Evolutionary conservation across 345 rosid species (phyloP).

Genomic region (Limnanthes douglasii): DNA sequence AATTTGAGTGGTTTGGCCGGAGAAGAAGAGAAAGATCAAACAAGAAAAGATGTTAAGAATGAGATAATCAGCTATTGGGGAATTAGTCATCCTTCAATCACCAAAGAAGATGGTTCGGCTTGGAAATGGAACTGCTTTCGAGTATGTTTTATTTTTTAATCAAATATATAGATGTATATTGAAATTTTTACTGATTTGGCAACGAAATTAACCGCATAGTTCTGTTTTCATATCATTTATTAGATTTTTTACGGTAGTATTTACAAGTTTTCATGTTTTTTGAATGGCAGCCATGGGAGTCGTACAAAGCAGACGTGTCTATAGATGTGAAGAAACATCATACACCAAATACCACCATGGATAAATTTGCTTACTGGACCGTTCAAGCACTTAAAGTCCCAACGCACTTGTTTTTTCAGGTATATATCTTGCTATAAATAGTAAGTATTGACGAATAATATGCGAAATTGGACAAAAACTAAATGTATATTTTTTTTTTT

Average conservation of each 20-base stretch:
- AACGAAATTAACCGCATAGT: no score
- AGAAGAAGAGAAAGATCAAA: no score
- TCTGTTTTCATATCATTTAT: no score
- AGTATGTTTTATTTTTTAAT: constrained; percentile 8
- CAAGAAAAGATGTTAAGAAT: no score
- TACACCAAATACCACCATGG: constrained; percentile 25
- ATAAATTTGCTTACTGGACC: constrained; percentile 42
- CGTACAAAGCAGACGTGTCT: constrained; percentile 35
- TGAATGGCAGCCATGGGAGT: constrained; percentile 38
- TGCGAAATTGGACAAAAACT: no score
- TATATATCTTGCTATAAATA: constrained; percentile 2
- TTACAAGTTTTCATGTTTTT: background rate
- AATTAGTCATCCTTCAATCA: constrained; percentile 20
- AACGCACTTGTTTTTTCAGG: constrained; percentile 34
- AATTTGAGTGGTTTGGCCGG: no score
- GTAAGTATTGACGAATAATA: no score
- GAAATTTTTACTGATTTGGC: background rate
- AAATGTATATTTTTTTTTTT: background rate
- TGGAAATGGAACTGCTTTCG: constrained; percentile 60
- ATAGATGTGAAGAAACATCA: constrained; percentile 48
- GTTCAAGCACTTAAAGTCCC: constrained; percentile 45
- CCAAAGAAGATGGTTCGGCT: constrained; percentile 47
- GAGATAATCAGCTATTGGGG: constrained; percentile 53
- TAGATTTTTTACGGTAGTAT: background rate
- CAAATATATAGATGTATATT: background rate